Percentiles rank a stretch among this genome's conserved stretches.
Conservation (phyloP, 345 rosid genomes). For the Linum lewisii region DNA sequence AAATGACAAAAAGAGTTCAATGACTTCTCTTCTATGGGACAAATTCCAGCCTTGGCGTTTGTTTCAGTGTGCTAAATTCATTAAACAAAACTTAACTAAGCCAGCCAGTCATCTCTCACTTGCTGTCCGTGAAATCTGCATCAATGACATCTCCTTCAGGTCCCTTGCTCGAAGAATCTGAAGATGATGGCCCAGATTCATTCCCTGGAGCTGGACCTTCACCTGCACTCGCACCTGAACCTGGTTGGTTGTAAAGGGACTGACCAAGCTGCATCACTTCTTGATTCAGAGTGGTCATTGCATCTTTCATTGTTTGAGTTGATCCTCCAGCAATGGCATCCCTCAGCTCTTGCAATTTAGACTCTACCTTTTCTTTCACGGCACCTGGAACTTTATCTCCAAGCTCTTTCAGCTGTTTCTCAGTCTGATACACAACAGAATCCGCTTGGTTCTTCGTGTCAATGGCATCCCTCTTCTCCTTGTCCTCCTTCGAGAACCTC, state of each 20-base stretch:
- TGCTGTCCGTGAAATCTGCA: slow-evolving; percentile 87
- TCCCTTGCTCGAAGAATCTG: slow-evolving; percentile 48
- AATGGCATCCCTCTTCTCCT: slow-evolving; percentile 88
- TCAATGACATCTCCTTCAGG: slow-evolving; percentile 84
- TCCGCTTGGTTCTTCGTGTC: slow-evolving; percentile 99
- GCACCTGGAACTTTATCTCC: slow-evolving; percentile 84
- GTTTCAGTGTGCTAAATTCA: neutral
- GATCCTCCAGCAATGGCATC: slow-evolving; percentile 62
- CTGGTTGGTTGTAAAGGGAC: slow-evolving; percentile 82
- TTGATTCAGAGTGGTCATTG: slow-evolving; percentile 82
- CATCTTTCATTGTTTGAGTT: slow-evolving; percentile 69
- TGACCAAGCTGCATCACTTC: slow-evolving; percentile 96
- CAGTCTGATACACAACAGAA: slow-evolving; percentile 83
- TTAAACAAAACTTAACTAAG: neutral
- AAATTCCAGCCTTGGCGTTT: neutral
- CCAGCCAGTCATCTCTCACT: slow-evolving; percentile 28
- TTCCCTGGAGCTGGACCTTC: slow-evolving; percentile 32
- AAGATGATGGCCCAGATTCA: slow-evolving; percentile 40
- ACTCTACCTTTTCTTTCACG: slow-evolving; percentile 87
- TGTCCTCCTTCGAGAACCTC: slow-evolving; percentile 79
- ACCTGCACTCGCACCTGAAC: slow-evolving; percentile 27
- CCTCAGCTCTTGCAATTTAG: slow-evolving; percentile 70
- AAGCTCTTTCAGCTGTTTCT: slow-evolving; percentile 87
- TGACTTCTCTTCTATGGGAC: neutral
- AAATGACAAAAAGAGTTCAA: no score